Base-by-base conservation (phyloP, 345 rosid genomes). In the Bruguiera sexangula region DNA sequence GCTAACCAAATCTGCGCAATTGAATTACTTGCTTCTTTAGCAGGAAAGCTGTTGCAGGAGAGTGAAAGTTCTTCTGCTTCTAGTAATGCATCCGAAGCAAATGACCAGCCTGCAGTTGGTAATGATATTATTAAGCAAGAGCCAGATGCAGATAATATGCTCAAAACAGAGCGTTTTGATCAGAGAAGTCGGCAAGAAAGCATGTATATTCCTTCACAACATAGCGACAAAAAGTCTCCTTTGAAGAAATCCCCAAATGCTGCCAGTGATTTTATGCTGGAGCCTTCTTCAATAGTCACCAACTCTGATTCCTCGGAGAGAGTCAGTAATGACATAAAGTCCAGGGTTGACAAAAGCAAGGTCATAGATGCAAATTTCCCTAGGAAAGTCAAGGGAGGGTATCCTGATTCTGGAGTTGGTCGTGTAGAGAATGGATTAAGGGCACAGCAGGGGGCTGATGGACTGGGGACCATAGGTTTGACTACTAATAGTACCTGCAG, bases 11-110 rank as follows among this genome's bases (percentile, higher is more conserved):
- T 86, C n/a, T 84, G 88, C 69, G 88, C 93, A 31, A 80, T 95
- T 69, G 96, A 95, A 73, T 81, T 95, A 78, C 89, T 95, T 0
- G 99, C 99, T 75, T 88, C 91, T 65, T 71, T 95, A 65, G 99
- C 97, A 21, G 97, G 89, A 59, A 85, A 95, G 82, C 71, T 95
- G 50, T 74, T 90, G 72, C 84, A 85, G 83, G 96, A 92, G 85
- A 84, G 88, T 21, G 96, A 90, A 75, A 86, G 91, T 74, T 90
- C 89, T 56, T 82, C 89, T 24, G 87, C 95, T 36, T 92, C 92
- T 48, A 81, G 89, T 69, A 80, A 82, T 83, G 92, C 92, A 24
- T 88, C 87, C 4, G 88, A 76, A 58, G 85, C 84, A 71, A 81
- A 82, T 65, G 81, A 78, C 82, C 87, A 51, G 15, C 77, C 65